A percentile compares a stretch with the other conserved stretches of the same genome.
phyloP scores from a whole-genome alignment of 2,329 filamentous ascomycete genomes.

The Ascosphaera apis region DNA sequence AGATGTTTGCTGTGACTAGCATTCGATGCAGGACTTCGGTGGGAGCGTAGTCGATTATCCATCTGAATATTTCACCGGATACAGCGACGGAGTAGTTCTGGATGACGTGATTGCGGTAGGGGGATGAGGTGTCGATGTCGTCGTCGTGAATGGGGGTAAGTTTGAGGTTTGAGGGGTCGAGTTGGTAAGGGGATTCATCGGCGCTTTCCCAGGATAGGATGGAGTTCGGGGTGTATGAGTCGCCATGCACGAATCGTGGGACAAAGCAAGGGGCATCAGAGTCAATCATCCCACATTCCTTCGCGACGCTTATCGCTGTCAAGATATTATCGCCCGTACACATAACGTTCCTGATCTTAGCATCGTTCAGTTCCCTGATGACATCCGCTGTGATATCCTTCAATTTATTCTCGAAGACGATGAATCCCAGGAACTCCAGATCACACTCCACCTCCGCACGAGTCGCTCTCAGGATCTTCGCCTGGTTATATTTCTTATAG shows the following conservation, averaged over 20 bases:
- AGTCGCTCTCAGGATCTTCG: slow-evolving; percentile 79
- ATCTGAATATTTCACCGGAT: slow-evolving; percentile 84
- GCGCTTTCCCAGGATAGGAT: slow-evolving; percentile 78
- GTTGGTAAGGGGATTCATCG: slow-evolving; percentile 55
- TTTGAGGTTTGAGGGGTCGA: slow-evolving; percentile 45
- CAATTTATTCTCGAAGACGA: slow-evolving; percentile 82
- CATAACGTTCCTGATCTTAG: slow-evolving; percentile 96
- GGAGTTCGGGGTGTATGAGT: slow-evolving; percentile 29
- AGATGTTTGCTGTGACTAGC: slow-evolving; percentile 78
- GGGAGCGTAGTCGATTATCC: slow-evolving; percentile 78
- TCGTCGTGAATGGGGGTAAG: slow-evolving; percentile 8
- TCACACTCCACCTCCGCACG: slow-evolving; percentile 75
- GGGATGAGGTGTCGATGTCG: slow-evolving; percentile 58
- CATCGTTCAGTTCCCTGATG: slow-evolving; percentile 94
- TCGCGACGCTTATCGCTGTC: slow-evolving; percentile 85
- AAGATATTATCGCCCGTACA: slow-evolving; percentile 97
- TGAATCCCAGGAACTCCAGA: slow-evolving; percentile 76
- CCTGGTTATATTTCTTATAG: slow-evolving; percentile 59
- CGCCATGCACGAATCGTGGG: no score
- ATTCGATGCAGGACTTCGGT: slow-evolving; percentile 64
- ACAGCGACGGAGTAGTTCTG: slow-evolving; percentile 75
- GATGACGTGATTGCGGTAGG: slow-evolving; percentile 61
- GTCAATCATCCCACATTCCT: slow-evolving; percentile 92
- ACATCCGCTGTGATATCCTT: slow-evolving; percentile 91
- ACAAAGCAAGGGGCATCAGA: slow-evolving; percentile 87